Conservation (phyloP, 495 filamentous ascomycete species). For the Aspergillus sclerotiicarbonarius region DNA sequence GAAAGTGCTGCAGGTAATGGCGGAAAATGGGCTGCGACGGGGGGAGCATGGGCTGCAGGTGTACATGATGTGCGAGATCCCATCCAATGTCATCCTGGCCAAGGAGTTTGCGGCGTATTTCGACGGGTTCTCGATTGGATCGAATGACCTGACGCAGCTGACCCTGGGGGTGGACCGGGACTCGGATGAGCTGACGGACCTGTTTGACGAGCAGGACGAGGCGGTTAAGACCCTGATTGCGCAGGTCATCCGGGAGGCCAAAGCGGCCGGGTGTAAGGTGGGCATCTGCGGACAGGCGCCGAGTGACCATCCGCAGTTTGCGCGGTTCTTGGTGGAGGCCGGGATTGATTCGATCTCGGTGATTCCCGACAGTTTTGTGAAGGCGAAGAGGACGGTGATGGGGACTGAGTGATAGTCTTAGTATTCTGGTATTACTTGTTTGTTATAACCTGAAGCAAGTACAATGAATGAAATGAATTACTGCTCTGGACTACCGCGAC, state of each 20-base stretch:
- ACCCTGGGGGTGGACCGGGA: constrained; percentile 37
- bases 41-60: constrained; percentile 34
- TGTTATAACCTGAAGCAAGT: too few relatives aligned
- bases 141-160: constrained; percentile 39
- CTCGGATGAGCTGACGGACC: constrained; percentile 27
- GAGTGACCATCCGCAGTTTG: constrained; percentile 36
- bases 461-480: too few relatives aligned
- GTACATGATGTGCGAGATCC: constrained; percentile 42
- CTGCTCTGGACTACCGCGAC: too few relatives aligned
- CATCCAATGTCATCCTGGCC: constrained; percentile 37
- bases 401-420: neutral
- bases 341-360: constrained; percentile 21
- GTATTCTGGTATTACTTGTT: neutral
- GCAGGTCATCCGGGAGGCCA: constrained; percentile 24
- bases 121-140: constrained; percentile 41
- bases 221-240: constrained; percentile 39
- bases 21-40: constrained; percentile 28
- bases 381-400: constrained; percentile 7
- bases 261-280: constrained; percentile 27
- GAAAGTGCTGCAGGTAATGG: constrained; percentile 32
- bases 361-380: constrained; percentile 21
- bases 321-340: constrained; percentile 27
- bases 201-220: constrained; percentile 36
- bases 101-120: constrained; percentile 28
- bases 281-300: constrained; percentile 38